Evolutionary conservation across 768 basidiomycete species (phyloP).

Genomic region (Macrocybe gigantea): DNA sequence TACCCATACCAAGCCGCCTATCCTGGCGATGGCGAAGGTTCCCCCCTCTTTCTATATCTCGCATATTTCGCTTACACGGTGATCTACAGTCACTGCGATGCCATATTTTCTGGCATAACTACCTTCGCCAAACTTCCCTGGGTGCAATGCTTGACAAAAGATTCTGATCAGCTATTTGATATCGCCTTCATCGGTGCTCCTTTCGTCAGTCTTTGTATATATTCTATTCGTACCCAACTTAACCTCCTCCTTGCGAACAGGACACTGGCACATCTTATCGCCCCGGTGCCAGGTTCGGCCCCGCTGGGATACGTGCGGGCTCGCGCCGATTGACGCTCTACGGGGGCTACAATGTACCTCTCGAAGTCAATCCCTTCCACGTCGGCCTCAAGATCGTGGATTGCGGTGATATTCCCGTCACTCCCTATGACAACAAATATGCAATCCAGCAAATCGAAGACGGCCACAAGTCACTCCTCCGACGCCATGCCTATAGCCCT

Average conservation of each 20-base stretch:
- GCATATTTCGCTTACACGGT: too few relatives aligned
- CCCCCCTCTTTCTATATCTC: background rate
- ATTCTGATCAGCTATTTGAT: slow-evolving; percentile 56
- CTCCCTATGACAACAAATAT: slow-evolving; percentile 66
- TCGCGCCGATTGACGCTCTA: slow-evolving; percentile 70
- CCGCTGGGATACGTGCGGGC: slow-evolving; percentile 76
- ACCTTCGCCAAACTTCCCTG: slow-evolving; percentile 89
- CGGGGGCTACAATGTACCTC: slow-evolving; percentile 75
- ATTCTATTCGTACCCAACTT: background rate
- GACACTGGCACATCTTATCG: slow-evolving; percentile 75
- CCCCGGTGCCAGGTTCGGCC: slow-evolving; percentile 82
- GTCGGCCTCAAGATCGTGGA: slow-evolving; percentile 66
- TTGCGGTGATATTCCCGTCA: slow-evolving; percentile 73
- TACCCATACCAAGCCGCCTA: slow-evolving; percentile 65
- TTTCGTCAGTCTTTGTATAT: slow-evolving; percentile 42
- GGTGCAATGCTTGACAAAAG: slow-evolving; percentile 68
- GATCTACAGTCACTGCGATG: slow-evolving; percentile 61
- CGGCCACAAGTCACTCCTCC: slow-evolving; percentile 66
- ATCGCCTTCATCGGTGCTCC: slow-evolving; percentile 81
- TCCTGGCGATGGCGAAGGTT: slow-evolving; percentile 48
- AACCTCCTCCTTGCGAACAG: slow-evolving; percentile 20
- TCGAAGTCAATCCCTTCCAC: slow-evolving; percentile 66
- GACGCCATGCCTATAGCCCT: slow-evolving; percentile 54
- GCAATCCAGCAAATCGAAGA: slow-evolving; percentile 73
- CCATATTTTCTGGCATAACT: slow-evolving; percentile 76